These are phyloP conservation scores for Fusarium beomiforme DNA, from an alignment of 2,329 filamentous ascomycete genomes.

Conservation along the genomic window DNA sequence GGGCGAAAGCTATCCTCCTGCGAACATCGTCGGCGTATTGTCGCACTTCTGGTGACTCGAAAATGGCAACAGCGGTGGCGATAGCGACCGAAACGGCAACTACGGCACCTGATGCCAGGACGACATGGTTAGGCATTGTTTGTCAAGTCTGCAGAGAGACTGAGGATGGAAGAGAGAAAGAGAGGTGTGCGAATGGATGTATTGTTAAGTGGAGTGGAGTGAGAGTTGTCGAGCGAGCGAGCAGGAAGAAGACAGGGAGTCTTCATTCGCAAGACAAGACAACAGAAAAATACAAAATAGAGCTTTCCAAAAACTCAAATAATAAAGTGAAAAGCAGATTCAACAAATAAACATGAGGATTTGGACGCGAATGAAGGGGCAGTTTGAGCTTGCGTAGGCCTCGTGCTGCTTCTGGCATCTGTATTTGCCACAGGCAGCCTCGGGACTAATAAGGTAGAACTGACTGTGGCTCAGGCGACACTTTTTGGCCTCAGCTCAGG, in stretches of 20 bases:
- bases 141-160: slow-evolving; percentile 8
- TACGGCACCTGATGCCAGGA: slow-evolving; percentile 65
- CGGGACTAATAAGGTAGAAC: not conserved
- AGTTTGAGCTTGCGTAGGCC: slow-evolving; percentile 38
- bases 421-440: slow-evolving; percentile 34
- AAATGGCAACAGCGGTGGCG: slow-evolving; percentile 67
- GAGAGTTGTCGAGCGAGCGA: slow-evolving; percentile 18
- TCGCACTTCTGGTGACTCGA: slow-evolving; percentile 71
- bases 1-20: slow-evolving; percentile 67
- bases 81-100: slow-evolving; percentile 67
- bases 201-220: slow-evolving; percentile 5
- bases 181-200: slow-evolving; percentile 1
- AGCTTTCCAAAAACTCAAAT: slow-evolving; percentile 13
- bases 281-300: not conserved
- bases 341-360: slow-evolving; percentile 1
- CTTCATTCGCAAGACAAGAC: not conserved
- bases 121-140: slow-evolving; percentile 66
- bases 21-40: slow-evolving; percentile 70
- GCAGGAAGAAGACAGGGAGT: slow-evolving; percentile 1
- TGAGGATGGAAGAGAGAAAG: slow-evolving; percentile 16
- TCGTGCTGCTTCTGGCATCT: slow-evolving; percentile 16
- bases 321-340: not conserved
- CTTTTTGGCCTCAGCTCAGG: slow-evolving; percentile 27
- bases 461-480: slow-evolving; percentile 36
- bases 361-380: slow-evolving; percentile 30